phyloP scores from a whole-genome alignment of 768 basidiomycete genomes.

The Mycena filopes region DNA sequence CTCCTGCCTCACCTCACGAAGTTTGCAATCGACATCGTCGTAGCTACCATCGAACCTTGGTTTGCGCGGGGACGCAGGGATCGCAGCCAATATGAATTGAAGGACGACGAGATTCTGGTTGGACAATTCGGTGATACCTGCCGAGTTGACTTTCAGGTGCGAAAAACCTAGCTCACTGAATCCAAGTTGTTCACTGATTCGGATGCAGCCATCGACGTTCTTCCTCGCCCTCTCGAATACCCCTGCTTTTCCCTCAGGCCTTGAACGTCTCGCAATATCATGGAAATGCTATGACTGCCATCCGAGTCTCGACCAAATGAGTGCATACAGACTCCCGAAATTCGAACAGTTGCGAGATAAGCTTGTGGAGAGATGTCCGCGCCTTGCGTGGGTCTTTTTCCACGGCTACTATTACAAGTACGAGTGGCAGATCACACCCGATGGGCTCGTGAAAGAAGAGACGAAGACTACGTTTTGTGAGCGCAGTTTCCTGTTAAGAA shows the following conservation, averaged over 20 bases:
- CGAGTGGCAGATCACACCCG: background rate
- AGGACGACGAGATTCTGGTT: background rate
- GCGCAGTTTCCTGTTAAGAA: no score
- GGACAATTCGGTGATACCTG: background rate
- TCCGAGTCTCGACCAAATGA: no score
- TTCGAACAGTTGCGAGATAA: no score
- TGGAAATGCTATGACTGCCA: background rate
- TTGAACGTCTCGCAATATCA: conserved; percentile 8
- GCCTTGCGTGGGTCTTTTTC: background rate
- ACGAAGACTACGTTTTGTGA: no score
- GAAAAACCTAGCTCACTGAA: no score
- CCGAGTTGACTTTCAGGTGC: background rate
- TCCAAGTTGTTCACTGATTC: background rate
- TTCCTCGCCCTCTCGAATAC: background rate
- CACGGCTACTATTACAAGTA: conserved; percentile 1
- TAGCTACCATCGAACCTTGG: background rate
- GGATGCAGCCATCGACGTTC: conserved; percentile 2
- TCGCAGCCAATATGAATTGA: background rate
- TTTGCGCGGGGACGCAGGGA: background rate
- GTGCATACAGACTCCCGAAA: no score
- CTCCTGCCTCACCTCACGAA: conserved; percentile 6
- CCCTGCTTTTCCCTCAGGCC: background rate
- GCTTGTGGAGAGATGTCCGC: background rate
- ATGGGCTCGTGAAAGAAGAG: no score
- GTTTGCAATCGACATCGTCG: no score